Evolutionary conservation across 306 rosid species (phyloP).

Genomic region (Mimosa pudica): DNA sequence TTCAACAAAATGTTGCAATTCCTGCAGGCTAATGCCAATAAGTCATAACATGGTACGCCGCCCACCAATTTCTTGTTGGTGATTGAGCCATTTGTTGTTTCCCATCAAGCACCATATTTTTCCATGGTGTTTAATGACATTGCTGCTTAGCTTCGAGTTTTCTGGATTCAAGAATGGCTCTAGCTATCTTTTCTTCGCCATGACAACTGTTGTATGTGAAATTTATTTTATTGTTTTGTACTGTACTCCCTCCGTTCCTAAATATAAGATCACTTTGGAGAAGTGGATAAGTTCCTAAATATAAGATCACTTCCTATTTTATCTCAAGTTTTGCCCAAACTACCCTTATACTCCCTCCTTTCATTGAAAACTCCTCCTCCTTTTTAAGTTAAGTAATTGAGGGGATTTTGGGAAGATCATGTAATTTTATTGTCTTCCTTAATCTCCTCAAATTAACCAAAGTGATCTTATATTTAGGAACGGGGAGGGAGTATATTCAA

Average conservation of each 20-base stretch:
- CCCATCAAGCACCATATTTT: conserved; percentile 11
- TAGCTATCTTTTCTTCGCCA: conserved; percentile 31
- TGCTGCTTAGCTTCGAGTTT: conserved; percentile 19
- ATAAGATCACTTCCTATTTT: no score
- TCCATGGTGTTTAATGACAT: not conserved
- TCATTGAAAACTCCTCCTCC: no score
- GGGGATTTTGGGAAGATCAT: no score
- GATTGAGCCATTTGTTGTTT: conserved; percentile 33
- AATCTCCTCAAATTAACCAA: no score
- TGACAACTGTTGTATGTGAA: conserved; percentile 45
- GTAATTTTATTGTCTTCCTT: no score
- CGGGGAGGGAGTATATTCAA: conserved; percentile 36
- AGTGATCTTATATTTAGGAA: no score
- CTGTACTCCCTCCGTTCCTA: no score
- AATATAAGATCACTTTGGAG: no score
- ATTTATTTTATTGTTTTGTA: conserved; percentile 36
- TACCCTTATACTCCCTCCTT: no score
- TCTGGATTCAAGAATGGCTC: conserved; percentile 33
- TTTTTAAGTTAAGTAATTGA: no score
- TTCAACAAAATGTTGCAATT: conserved; percentile 24
- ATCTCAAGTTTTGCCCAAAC: no score
- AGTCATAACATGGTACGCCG: conserved; percentile 47
- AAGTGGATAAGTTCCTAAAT: no score
- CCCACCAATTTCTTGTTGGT: conserved; percentile 22
- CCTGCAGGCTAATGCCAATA: conserved; percentile 87